A percentile compares a stretch with the other conserved stretches of the same genome.
Conservation (phyloP, 305 asterid genomes). For the Solanum hybrid region DNA sequence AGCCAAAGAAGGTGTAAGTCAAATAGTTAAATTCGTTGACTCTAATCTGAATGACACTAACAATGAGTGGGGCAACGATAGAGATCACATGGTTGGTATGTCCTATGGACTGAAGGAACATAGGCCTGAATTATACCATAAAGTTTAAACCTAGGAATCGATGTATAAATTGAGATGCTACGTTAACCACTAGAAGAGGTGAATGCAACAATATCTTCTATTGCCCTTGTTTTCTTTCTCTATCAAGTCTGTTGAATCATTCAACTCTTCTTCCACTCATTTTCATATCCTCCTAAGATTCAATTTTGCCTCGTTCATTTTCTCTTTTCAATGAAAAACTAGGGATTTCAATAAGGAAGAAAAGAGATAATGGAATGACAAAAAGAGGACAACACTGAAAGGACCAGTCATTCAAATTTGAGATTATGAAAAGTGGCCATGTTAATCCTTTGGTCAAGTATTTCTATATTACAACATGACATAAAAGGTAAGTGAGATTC, state of each 20-base stretch:
- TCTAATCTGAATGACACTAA: not conserved
- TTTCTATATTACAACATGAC: not conserved
- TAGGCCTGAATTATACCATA: not conserved
- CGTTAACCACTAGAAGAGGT: not conserved
- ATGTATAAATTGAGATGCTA: not conserved
- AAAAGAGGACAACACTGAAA: not conserved
- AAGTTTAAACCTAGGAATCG: not conserved
- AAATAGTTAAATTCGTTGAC: not conserved
- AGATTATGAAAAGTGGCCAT: not conserved
- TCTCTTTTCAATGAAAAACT: not conserved
- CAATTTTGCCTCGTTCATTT: not conserved
- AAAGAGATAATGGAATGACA: not conserved
- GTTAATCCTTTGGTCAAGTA: not conserved
- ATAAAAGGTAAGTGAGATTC: not conserved
- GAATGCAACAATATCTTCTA: not conserved
- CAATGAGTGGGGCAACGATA: not conserved
- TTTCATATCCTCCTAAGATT: not conserved
- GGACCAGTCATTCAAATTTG: not conserved
- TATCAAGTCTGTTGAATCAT: not conserved
- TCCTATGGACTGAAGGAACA: not conserved
- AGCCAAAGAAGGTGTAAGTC: not conserved
- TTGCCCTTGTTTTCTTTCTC: not conserved
- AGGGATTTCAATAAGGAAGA: not conserved
- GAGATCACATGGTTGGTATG: not conserved
- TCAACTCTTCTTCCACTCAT: not conserved